Evolutionary conservation across 495 filamentous ascomycete species (phyloP).

Genomic region (Parachaetomium inaequale): DNA sequence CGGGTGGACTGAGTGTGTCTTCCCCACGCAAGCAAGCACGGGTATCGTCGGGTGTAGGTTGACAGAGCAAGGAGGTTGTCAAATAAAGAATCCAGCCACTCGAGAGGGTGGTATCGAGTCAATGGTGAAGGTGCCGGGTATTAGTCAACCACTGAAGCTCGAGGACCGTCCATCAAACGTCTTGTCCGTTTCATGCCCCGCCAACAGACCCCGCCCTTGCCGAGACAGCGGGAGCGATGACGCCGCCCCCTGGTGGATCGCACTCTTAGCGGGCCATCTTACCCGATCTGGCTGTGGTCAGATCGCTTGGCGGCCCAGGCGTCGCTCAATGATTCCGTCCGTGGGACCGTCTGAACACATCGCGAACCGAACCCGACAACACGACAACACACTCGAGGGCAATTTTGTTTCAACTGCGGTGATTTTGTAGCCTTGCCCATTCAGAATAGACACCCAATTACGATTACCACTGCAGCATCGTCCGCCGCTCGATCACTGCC

Average conservation of each 20-base stretch:
- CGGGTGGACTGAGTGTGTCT: too few relatives aligned
- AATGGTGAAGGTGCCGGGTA: background rate
- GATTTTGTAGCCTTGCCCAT: background rate
- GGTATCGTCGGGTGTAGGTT: too few relatives aligned
- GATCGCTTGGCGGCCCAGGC: too few relatives aligned
- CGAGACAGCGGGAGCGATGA: background rate
- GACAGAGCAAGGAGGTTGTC: too few relatives aligned
- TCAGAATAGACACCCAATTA: background rate
- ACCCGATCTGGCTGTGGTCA: too few relatives aligned
- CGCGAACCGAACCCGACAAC: background rate
- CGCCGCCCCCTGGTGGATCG: background rate
- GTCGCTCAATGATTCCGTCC: too few relatives aligned
- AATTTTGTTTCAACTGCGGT: background rate
- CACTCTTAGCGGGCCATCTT: background rate
- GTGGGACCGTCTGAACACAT: background rate
- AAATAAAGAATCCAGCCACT: too few relatives aligned
- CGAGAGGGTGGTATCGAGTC: too few relatives aligned
- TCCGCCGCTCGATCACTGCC: background rate
- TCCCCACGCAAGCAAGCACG: too few relatives aligned
- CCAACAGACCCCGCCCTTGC: conserved; percentile 8
- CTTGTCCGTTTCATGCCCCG: background rate
- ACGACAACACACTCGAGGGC: background rate
- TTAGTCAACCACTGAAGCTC: background rate
- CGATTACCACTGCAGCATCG: background rate
- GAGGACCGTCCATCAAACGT: background rate